Conservation (phyloP, 2,329 filamentous ascomycete species). For the Pseudodiploospora longispora region DNA sequence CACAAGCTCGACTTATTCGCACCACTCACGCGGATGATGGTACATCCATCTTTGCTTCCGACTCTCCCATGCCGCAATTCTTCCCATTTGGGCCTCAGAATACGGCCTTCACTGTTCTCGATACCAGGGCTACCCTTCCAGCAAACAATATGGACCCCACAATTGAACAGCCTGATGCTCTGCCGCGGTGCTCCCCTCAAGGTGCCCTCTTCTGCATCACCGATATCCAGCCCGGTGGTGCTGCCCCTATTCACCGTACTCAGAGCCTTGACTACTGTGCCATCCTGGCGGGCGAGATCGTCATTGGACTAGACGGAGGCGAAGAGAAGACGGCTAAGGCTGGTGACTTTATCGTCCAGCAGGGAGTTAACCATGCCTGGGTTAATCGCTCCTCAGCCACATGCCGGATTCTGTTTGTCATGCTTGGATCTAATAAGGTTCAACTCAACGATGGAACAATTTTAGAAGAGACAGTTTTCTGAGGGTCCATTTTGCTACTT, state of each 20-base stretch:
- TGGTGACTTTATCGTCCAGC: constrained; percentile 33
- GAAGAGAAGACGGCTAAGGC: constrained; percentile 27
- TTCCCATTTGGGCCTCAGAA: constrained; percentile 23
- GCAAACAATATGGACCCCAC: constrained; percentile 18
- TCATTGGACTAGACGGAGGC: constrained; percentile 31
- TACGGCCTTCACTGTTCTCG: constrained; percentile 23
- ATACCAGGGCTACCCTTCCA: constrained; percentile 21
- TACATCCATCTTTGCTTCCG: constrained; percentile 22
- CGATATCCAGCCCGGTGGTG: constrained; percentile 20
- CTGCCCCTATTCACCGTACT: constrained; percentile 34
- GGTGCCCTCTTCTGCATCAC: constrained; percentile 28
- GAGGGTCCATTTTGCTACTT: too few relatives aligned
- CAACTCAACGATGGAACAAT: constrained; percentile 25
- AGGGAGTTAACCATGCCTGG: constrained; percentile 38
- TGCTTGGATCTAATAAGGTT: constrained; percentile 32
- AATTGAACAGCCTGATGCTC: constrained; percentile 8
- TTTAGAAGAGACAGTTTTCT: constrained; percentile 24
- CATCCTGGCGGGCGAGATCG: constrained; percentile 31
- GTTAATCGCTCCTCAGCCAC: constrained; percentile 28
- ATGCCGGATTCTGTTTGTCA: constrained; percentile 31
- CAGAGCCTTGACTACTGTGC: constrained; percentile 31
- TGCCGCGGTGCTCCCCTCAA: constrained; percentile 26
- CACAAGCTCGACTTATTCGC: constrained; percentile 19
- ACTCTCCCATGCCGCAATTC: constrained; percentile 18
- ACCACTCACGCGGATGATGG: constrained; percentile 22